Conservation (phyloP, 257 asterid genomes). For the Ilex asprella region DNA sequence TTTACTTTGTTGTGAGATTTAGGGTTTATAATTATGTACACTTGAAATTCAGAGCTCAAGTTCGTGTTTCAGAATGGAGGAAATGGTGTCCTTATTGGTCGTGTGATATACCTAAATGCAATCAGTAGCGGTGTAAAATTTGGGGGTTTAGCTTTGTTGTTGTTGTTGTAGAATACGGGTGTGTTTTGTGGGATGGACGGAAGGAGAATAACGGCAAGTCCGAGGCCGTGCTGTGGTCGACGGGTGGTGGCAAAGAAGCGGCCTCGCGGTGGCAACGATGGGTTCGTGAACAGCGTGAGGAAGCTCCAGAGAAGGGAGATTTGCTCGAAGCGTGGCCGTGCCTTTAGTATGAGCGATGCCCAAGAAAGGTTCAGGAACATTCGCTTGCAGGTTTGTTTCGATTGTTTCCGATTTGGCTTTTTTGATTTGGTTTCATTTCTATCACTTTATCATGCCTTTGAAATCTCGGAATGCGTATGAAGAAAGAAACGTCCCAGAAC, state of each 20-base stretch:
- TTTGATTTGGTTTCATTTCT: conserved; percentile 1
- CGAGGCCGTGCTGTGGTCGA: conserved; percentile 86
- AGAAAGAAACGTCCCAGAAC: not conserved
- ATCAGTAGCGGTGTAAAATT: not conserved
- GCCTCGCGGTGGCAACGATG: conserved; percentile 72
- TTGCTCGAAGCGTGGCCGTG: conserved; percentile 75
- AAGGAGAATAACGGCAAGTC: conserved; percentile 86
- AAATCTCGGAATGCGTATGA: conserved; percentile 6
- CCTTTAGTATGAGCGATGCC: conserved; percentile 90
- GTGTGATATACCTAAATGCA: too few species aligned
- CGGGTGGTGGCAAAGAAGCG: conserved; percentile 95
- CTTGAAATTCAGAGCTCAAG: too few species aligned
- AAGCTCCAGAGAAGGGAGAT: conserved; percentile 95
- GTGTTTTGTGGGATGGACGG: conserved; percentile 59
- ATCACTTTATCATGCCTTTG: conserved; percentile 1
- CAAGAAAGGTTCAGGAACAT: conserved; percentile 94
- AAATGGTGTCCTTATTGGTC: too few species aligned
- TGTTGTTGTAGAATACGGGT: not conserved
- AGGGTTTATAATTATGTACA: too few species aligned
- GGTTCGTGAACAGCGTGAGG: conserved; percentile 84
- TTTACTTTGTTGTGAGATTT: too few species aligned
- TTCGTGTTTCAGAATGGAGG: too few species aligned
- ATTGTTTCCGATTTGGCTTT: not conserved
- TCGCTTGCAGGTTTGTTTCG: conserved; percentile 60
- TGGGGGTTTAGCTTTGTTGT: not conserved